Percentiles rank a stretch among this genome's conserved stretches.
These are phyloP conservation scores for Fusarium buharicum DNA, from an alignment of 2,329 filamentous ascomycete species.

Conservation along the genomic window DNA sequence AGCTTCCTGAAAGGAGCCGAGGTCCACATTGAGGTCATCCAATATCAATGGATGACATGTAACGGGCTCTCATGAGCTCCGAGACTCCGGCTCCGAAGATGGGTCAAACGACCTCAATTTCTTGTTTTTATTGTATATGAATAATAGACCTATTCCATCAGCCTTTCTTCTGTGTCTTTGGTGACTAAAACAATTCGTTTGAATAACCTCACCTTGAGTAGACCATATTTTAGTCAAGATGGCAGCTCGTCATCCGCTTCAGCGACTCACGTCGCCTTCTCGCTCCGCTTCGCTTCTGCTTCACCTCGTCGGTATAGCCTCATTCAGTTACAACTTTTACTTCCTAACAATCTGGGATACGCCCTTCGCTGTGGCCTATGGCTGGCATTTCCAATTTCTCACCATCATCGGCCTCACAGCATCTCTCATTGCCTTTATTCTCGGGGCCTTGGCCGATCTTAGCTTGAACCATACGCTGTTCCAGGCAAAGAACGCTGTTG, in stretches of 20 bases:
- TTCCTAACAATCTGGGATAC: constrained; percentile 63
- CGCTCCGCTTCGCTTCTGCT: constrained; percentile 70
- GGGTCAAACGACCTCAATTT: constrained; percentile 5
- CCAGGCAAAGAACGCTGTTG: constrained; percentile 72
- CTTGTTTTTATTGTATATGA: constrained; percentile 22
- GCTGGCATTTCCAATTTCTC: constrained; percentile 76
- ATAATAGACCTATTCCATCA: not conserved
- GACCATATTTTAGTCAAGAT: constrained; percentile 44
- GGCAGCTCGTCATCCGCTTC: constrained; percentile 66
- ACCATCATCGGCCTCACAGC: constrained; percentile 77
- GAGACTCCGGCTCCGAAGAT: constrained; percentile 30
- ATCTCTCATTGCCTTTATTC: constrained; percentile 68
- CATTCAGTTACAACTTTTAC: constrained; percentile 64
- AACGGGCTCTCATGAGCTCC: constrained; percentile 29
- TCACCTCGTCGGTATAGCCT: constrained; percentile 65
- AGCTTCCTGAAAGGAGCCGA: constrained; percentile 1
- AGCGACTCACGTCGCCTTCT: constrained; percentile 73
- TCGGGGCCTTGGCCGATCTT: constrained; percentile 73
- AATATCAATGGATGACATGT: constrained; percentile 37
- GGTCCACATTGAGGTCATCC: constrained; percentile 42
- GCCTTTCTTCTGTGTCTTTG: not conserved
- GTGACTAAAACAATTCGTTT: no score
- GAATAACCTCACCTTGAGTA: not conserved
- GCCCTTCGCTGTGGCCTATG: constrained; percentile 67
- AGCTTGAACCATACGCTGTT: constrained; percentile 69